Conservation (phyloP, 2,329 filamentous ascomycete species). For the Trichoderma sp. region DNA sequence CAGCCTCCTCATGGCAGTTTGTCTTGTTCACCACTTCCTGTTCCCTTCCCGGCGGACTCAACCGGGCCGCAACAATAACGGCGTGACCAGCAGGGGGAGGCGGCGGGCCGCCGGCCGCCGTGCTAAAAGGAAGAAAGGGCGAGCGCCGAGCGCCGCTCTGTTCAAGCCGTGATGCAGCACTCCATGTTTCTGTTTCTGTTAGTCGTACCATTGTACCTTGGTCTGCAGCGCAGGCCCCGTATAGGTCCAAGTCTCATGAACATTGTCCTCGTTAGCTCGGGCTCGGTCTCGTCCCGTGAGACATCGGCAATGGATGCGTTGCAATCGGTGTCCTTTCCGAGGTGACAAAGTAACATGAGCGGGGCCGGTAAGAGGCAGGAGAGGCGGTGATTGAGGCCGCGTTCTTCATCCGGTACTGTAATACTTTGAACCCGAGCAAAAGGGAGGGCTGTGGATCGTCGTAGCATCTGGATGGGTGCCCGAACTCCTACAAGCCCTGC, state of each 20-base stretch:
- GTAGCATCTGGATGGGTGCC: neutral
- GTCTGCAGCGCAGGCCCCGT: no score
- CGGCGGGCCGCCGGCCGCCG: constrained; percentile 11
- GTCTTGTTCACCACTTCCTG: neutral
- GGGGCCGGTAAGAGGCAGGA: neutral
- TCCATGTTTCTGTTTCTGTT: neutral
- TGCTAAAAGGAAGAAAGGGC: neutral
- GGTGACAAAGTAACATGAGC: neutral
- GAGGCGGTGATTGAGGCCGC: neutral
- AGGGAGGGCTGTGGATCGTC: constrained; percentile 7
- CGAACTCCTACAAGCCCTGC: constrained; percentile 6
- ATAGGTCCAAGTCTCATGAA: no score
- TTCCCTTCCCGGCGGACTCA: neutral
- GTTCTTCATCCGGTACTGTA: neutral
- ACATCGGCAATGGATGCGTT: neutral
- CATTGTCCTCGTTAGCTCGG: neutral
- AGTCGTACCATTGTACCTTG: neutral
- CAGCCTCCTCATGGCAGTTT: neutral
- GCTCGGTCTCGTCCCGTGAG: neutral
- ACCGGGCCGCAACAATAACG: constrained; percentile 1
- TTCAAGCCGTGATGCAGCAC: neutral
- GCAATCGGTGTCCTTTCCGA: neutral
- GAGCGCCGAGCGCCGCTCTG: constrained; percentile 12
- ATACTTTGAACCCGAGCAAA: constrained; percentile 1
- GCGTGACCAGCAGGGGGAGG: constrained; percentile 3